Conservation (phyloP, 331 rosid species). For the Rhamnella rubrinervis region DNA sequence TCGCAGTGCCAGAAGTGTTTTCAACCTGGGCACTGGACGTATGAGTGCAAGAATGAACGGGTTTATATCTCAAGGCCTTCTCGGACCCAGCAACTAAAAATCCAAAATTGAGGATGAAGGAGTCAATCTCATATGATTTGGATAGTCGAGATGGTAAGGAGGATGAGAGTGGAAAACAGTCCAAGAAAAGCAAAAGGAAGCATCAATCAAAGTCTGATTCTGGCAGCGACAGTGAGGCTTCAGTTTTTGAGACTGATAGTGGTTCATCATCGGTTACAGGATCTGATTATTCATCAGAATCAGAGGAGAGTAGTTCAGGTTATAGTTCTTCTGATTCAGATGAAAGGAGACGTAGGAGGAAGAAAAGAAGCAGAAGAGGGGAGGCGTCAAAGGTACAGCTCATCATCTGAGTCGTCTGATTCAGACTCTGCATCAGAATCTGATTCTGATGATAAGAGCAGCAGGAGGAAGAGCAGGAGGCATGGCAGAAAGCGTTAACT, state of each 20-base stretch:
- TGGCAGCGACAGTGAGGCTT: constrained; percentile 75
- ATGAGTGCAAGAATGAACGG: constrained; percentile 93
- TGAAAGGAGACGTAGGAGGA: constrained; percentile 65
- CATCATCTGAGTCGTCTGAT: constrained; percentile 88
- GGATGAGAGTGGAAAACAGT: constrained; percentile 47
- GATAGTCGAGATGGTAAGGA: constrained; percentile 43
- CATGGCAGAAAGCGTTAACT: constrained; percentile 54
- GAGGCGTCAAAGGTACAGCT: constrained; percentile 56
- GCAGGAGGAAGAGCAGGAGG: constrained; percentile 67
- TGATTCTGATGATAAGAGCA: constrained; percentile 65
- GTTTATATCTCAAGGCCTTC: constrained; percentile 94
- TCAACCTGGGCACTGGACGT: constrained; percentile 90
- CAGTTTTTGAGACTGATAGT: constrained; percentile 91
- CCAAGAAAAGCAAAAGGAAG: constrained; percentile 77
- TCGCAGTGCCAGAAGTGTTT: constrained; percentile 94
- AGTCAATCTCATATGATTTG: constrained; percentile 47
- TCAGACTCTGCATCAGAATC: constrained; percentile 75
- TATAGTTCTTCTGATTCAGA: constrained; percentile 82
- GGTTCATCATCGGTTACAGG: constrained; percentile 70
- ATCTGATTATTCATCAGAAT: constrained; percentile 74
- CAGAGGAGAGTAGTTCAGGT: constrained; percentile 65
- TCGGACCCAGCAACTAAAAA: constrained; percentile 91
- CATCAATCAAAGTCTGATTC: constrained; percentile 57
- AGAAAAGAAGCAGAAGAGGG: constrained; percentile 67
- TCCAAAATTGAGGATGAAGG: constrained; percentile 77